Base-by-base conservation (phyloP, 23 red algal genomes). In the Gracilaria caudata region DNA sequence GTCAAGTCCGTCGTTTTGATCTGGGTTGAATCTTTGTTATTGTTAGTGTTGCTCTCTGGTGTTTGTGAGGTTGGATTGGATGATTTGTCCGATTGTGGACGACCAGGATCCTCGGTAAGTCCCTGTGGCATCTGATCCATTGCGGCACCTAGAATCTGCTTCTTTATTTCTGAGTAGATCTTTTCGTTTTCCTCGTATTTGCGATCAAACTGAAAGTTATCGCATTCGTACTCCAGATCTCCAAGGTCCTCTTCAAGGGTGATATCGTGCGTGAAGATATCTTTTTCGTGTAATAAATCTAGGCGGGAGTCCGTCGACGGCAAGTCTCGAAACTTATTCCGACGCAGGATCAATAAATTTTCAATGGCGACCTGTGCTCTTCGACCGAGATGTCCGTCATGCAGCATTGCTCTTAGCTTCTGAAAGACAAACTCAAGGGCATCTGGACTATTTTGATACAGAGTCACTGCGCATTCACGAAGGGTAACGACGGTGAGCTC, bases 191-290 rank as follows among this genome's bases (percentile, higher is more conserved):
- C 84, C 24, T 87, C 84, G 63, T 79, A 98, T 51, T 90, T 56
- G n/a, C 45, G 51, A 57, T 98, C 95, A 77, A 86, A 83, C 23
- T 75, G 83, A 70, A 98, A 98, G 24, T 70, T 88, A 49, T 98
- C 84, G 72, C 88, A 80, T 57, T 89, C 86, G 64, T 64, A 60
- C 57, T 83, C 51, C 19, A 86, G 60, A 24, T 94, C 95, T 65
- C 54, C 32, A 13, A 73, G 76, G 25, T 90, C 63, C 24, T 98
- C 95, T 19, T 88, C 90, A 20, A 98, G 76, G 60, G 54, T 72
- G 19, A 90, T 78, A 53, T 58, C 75, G 66, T 98, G 95, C 9
- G 83, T 89, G 38, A 98, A 74, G 41, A 87, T 93, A 28, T 98
- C 95, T 29, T 82, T 90, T 30, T 93, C 90, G 43, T 84, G 75